Conservation (phyloP, 2,329 filamentous ascomycete genomes). For the Paecilomyces dactylethromorphus region DNA sequence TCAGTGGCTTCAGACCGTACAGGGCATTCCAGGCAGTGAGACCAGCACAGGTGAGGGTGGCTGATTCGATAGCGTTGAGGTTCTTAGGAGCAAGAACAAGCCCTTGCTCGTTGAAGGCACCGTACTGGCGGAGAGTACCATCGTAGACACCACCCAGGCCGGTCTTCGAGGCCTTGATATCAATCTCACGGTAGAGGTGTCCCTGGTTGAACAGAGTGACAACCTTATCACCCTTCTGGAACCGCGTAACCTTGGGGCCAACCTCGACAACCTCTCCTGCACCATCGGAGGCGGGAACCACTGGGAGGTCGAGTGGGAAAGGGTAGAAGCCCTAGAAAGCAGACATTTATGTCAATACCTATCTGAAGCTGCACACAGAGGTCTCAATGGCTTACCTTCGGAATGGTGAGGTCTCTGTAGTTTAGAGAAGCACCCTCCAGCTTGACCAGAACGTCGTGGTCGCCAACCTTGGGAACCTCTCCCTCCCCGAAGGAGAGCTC, state of each 20-base stretch:
- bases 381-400: constrained; percentile 29
- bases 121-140: constrained; percentile 63
- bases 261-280: constrained; percentile 45
- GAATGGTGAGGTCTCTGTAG: constrained; percentile 44
- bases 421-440: constrained; percentile 46
- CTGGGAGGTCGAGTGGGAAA: constrained; percentile 23
- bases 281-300: constrained; percentile 29
- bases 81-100: constrained; percentile 57
- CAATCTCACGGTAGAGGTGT: constrained; percentile 46
- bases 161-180: constrained; percentile 34
- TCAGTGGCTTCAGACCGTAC: constrained; percentile 49
- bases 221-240: constrained; percentile 54
- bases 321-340: constrained; percentile 25
- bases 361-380: constrained; percentile 23
- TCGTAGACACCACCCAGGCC: constrained; percentile 64
- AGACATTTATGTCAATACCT: constrained; percentile 33
- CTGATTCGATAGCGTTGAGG: constrained; percentile 48
- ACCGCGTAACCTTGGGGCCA: constrained; percentile 50
- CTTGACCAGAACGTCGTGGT: constrained; percentile 67
- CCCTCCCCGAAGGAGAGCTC: constrained; percentile 49
- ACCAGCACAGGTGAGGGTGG: constrained; percentile 55
- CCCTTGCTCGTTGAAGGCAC: constrained; percentile 60
- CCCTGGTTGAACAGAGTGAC: constrained; percentile 52
- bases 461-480: constrained; percentile 55
- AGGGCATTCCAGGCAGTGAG: constrained; percentile 62